Percentiles rank a stretch among this genome's conserved stretches.
phyloP scores from a whole-genome alignment of 768 basidiomycete species.

The Boletus insuetus region DNA sequence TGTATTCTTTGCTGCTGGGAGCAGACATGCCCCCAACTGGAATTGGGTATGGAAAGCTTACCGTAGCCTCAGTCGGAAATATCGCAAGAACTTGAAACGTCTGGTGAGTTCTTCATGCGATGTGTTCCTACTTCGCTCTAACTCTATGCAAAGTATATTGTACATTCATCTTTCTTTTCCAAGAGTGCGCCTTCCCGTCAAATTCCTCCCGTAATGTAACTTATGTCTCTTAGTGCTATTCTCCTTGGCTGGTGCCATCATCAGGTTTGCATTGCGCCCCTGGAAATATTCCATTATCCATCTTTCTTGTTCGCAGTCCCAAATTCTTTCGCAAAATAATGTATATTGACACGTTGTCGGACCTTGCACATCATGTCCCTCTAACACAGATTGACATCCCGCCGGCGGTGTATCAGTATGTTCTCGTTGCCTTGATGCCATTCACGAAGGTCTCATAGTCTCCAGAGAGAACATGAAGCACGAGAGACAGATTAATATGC shows the following conservation, averaged over 20 bases:
- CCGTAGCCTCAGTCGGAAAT: conserved; percentile 74
- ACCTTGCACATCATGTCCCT: conserved; percentile 72
- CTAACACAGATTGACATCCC: conserved; percentile 87
- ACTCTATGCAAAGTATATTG: conserved; percentile 58
- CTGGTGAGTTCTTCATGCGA: conserved; percentile 46
- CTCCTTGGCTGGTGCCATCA: conserved; percentile 82
- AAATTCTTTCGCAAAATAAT: conserved; percentile 87
- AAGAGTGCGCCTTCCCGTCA: conserved; percentile 55
- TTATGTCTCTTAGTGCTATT: conserved; percentile 64
- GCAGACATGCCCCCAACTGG: conserved; percentile 72
- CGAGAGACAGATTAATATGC: conserved; percentile 67
- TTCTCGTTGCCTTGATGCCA: conserved; percentile 9
- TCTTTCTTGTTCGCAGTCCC: conserved; percentile 48
- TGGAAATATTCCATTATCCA: not conserved
- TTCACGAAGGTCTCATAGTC: not conserved
- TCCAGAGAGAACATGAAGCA: conserved; percentile 75
- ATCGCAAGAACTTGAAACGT: conserved; percentile 84
- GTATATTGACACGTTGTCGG: conserved; percentile 75
- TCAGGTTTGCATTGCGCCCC: conserved; percentile 51
- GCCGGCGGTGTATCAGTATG: conserved; percentile 79
- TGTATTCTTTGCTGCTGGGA: conserved; percentile 83
- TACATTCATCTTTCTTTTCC: conserved; percentile 85
- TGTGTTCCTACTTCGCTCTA: conserved; percentile 2
- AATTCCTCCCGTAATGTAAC: conserved; percentile 1
- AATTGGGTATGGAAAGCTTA: conserved; percentile 94